Conservation (phyloP, 1,139 yeast species). For the Yarrowia galli region DNA sequence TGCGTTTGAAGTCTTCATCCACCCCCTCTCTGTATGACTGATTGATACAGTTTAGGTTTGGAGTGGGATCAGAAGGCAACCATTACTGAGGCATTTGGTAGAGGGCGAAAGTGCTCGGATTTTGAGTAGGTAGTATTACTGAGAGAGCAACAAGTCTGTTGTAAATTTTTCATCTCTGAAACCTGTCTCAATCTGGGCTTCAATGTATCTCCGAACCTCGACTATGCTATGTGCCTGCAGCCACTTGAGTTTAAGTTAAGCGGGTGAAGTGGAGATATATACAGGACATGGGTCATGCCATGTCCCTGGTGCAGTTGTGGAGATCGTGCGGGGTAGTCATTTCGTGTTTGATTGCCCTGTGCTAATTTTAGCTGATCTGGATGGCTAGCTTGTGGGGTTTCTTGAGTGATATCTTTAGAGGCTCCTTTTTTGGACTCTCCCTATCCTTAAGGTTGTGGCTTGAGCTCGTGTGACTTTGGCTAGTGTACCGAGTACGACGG, state of each 20-base stretch:
- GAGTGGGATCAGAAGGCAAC: constrained; percentile 19
- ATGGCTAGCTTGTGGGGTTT: too few relatives aligned
- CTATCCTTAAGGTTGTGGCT: constrained; percentile 5
- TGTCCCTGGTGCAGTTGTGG: constrained; percentile 7
- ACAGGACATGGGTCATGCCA: constrained; percentile 21
- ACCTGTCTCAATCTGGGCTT: too few relatives aligned
- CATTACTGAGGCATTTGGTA: constrained; percentile 14
- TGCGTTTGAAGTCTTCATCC: neutral
- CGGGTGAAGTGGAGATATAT: constrained; percentile 15
- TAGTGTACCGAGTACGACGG: neutral
- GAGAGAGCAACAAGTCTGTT: neutral
- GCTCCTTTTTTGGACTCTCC: neutral
- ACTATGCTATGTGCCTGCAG: constrained; percentile 20
- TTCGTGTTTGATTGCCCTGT: too few relatives aligned
- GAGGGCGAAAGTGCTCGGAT: neutral
- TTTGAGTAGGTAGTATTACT: neutral
- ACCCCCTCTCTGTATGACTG: constrained; percentile 7
- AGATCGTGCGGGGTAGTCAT: neutral
- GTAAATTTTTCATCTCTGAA: neutral
- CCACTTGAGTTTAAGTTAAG: constrained; percentile 17
- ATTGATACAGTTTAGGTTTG: constrained; percentile 4
- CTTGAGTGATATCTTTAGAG: too few relatives aligned
- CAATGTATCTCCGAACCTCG: neutral
- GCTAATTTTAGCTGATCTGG: too few relatives aligned
- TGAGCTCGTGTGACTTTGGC: constrained; percentile 12